Evolutionary conservation across 768 basidiomycete genomes (phyloP).

Genomic region (Podaxis pistillaris): DNA sequence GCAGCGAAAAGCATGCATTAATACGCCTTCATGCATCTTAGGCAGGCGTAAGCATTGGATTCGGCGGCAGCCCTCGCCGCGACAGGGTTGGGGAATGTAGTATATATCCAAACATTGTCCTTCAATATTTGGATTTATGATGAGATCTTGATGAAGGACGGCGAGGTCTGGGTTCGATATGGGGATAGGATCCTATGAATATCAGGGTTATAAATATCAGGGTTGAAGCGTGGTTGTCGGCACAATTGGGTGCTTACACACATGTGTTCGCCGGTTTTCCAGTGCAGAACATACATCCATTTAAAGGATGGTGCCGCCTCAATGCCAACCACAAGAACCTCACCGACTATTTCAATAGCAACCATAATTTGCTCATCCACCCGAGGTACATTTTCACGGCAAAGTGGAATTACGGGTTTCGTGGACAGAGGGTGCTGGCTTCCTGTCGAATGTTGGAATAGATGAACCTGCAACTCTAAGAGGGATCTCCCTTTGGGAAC

Average conservation of each 20-base stretch:
- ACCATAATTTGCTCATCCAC: background rate
- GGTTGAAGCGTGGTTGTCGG: too few species aligned
- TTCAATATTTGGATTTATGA: background rate
- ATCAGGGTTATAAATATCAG: background rate
- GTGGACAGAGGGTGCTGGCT: background rate
- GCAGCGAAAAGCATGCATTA: background rate
- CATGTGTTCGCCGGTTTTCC: background rate
- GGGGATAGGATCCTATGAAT: background rate
- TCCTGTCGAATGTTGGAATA: background rate
- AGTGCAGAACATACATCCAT: background rate
- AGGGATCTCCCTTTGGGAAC: background rate
- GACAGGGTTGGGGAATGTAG: background rate
- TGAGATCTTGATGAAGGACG: background rate
- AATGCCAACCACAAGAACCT: background rate
- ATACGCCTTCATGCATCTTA: background rate
- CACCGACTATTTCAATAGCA: background rate
- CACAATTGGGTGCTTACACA: background rate
- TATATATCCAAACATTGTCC: background rate
- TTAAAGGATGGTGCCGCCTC: background rate
- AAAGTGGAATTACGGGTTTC: background rate
- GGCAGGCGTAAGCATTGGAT: background rate
- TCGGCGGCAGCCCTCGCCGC: background rate
- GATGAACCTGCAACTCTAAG: background rate
- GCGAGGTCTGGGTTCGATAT: background rate
- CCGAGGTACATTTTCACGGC: background rate